phyloP scores from a whole-genome alignment of 495 filamentous ascomycete genomes.

The Filosporella fistucella region DNA sequence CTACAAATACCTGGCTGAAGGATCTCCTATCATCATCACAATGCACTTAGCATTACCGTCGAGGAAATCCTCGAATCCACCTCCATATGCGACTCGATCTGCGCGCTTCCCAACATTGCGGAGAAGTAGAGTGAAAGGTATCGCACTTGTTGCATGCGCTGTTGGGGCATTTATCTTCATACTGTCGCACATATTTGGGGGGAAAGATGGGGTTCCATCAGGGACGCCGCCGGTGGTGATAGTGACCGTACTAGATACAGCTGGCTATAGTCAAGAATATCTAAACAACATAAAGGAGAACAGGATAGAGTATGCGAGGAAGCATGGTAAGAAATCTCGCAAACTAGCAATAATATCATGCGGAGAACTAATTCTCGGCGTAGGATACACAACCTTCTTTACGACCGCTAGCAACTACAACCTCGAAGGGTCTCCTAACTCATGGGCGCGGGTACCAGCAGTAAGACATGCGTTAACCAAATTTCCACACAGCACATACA shows the following conservation, averaged over 20 bases:
- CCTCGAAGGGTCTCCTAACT: slow-evolving; percentile 53
- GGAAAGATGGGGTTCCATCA: slow-evolving; percentile 46
- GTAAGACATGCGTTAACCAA: slow-evolving; percentile 82
- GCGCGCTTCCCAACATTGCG: slow-evolving; percentile 57
- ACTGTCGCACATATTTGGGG: slow-evolving; percentile 51
- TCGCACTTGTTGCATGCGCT: slow-evolving; percentile 48
- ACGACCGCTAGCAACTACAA: slow-evolving; percentile 73
- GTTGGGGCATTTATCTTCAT: slow-evolving; percentile 55
- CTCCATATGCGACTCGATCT: slow-evolving; percentile 53
- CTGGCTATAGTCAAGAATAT: slow-evolving; percentile 54
- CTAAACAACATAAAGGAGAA: slow-evolving; percentile 73
- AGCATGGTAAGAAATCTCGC: slow-evolving; percentile 66
- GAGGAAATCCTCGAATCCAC: slow-evolving; percentile 70
- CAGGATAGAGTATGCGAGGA: slow-evolving; percentile 76
- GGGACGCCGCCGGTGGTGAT: slow-evolving; percentile 79
- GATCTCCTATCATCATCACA: slow-evolving; percentile 17
- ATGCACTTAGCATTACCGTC: slow-evolving; percentile 95
- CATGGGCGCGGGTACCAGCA: slow-evolving; percentile 82
- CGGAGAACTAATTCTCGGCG: neutral
- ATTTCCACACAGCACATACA: slow-evolving; percentile 66
- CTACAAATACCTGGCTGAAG: slow-evolving; percentile 12
- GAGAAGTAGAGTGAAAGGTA: slow-evolving; percentile 57
- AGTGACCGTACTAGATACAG: slow-evolving; percentile 76
- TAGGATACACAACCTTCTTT: slow-evolving; percentile 88
- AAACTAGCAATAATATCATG: too few relatives aligned